Evolutionary conservation across 495 filamentous ascomycete genomes (phyloP).

Genomic region (Podospora pseudopauciseta): DNA sequence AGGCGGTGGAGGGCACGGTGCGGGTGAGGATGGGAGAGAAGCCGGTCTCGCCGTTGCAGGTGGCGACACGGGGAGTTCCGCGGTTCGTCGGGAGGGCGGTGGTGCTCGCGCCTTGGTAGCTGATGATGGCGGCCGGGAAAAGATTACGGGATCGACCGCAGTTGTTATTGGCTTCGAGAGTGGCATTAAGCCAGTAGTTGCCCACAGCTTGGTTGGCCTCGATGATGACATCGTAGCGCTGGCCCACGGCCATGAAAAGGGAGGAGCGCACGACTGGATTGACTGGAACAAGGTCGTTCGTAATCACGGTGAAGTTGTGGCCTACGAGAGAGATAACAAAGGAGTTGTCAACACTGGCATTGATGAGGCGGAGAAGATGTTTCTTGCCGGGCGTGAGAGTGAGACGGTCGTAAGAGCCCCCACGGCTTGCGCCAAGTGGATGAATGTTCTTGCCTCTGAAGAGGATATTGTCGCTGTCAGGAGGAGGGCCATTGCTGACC

Average conservation of each 20-base stretch:
- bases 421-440: constrained; percentile 19
- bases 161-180: constrained; percentile 23
- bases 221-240: constrained; percentile 68
- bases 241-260: constrained; percentile 59
- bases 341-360: constrained; percentile 49
- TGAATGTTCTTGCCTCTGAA: constrained; percentile 43
- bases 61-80: constrained; percentile 21
- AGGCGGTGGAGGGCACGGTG: constrained; percentile 14
- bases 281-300: constrained; percentile 52
- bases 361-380: constrained; percentile 56
- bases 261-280: constrained; percentile 39
- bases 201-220: constrained; percentile 49
- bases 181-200: constrained; percentile 59
- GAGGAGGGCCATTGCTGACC: constrained; percentile 25
- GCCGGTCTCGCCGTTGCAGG: constrained; percentile 25
- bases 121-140: constrained; percentile 34
- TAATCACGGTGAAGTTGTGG: constrained; percentile 52
- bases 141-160: constrained; percentile 29
- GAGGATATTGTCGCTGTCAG: constrained; percentile 30
- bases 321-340: constrained; percentile 50
- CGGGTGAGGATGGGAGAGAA: constrained; percentile 28
- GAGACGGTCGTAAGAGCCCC: constrained; percentile 34
- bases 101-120: constrained; percentile 36
- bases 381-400: constrained; percentile 43
- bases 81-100: constrained; percentile 26